A percentile compares a stretch with the other conserved stretches of the same genome.
Conservation (phyloP, 1,284 basidiomycete genomes). For the Cryptococcus jaspeensis region DNA sequence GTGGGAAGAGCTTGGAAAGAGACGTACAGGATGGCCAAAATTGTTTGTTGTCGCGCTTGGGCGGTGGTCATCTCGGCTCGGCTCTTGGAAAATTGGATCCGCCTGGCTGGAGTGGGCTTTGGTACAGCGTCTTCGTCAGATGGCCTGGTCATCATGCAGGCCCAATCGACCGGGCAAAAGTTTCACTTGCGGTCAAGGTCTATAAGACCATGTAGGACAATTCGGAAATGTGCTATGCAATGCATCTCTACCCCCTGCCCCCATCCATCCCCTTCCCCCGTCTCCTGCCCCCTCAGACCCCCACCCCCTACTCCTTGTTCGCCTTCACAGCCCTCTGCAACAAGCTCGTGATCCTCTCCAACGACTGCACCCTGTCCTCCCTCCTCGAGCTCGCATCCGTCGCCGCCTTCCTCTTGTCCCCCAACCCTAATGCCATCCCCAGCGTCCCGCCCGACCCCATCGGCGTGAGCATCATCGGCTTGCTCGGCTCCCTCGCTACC, state of each 20-base stretch:
- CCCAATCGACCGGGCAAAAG: too few relatives aligned
- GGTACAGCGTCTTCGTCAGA: too few relatives aligned
- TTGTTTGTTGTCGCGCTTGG: too few relatives aligned
- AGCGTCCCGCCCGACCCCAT: conserved; percentile 11
- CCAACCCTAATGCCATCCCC: too few relatives aligned
- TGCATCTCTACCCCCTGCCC: conserved; percentile 5
- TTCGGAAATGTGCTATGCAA: conserved; percentile 1
- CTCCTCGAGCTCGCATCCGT: neutral
- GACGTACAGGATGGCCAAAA: too few relatives aligned
- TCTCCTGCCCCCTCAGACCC: conserved; percentile 1
- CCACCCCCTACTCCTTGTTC: neutral
- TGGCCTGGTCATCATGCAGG: too few relatives aligned
- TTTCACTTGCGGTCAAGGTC: neutral
- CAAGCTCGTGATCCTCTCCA: conserved; percentile 4
- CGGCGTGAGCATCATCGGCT: neutral
- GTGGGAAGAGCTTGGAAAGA: too few relatives aligned
- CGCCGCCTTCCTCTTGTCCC: too few relatives aligned
- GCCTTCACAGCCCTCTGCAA: conserved; percentile 32
- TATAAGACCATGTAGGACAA: neutral
- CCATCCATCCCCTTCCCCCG: neutral
- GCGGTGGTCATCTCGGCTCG: too few relatives aligned
- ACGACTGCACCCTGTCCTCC: conserved; percentile 5
- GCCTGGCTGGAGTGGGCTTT: too few relatives aligned
- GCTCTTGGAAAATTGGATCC: too few relatives aligned
- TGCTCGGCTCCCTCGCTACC: conserved; percentile 17